phyloP scores from a whole-genome alignment of 306 rosid genomes.

The Cucumis cinereus region DNA sequence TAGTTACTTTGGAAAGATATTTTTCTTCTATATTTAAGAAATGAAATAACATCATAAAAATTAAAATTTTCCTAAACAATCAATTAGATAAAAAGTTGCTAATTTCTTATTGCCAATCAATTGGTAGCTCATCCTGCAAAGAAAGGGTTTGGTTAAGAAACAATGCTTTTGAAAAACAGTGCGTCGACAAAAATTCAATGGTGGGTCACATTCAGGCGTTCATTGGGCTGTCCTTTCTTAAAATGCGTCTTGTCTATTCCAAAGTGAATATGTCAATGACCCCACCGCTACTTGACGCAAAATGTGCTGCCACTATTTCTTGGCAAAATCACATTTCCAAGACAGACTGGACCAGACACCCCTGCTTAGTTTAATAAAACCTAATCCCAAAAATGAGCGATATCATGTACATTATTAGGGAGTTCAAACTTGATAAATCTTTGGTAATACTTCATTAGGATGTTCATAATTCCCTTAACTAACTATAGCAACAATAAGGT shows the following conservation, averaged over 20 bases:
- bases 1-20: not conserved
- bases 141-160: not conserved
- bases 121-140: constrained; percentile 3
- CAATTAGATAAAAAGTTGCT: not conserved
- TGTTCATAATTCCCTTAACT: not conserved
- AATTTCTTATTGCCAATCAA: constrained; percentile 1
- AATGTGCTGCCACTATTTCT: constrained; percentile 18
- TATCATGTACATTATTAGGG: not conserved
- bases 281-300: constrained; percentile 20
- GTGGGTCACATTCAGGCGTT: constrained; percentile 43
- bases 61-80: not conserved
- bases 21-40: not conserved
- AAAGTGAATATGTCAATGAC: constrained; percentile 16
- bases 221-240: constrained; percentile 27
- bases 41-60: not conserved
- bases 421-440: not conserved
- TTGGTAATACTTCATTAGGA: not conserved
- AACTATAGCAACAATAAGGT: not conserved
- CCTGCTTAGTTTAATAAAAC: not conserved
- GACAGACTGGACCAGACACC: not conserved
- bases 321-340: constrained; percentile 6
- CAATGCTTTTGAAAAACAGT: constrained; percentile 18
- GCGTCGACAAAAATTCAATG: constrained; percentile 63
- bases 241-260: constrained; percentile 27
- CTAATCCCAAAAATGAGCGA: not conserved